These are phyloP conservation scores for Neofusicoccum umdonicola DNA, from an alignment of 2,329 filamentous ascomycete species.

Conservation along the genomic window DNA sequence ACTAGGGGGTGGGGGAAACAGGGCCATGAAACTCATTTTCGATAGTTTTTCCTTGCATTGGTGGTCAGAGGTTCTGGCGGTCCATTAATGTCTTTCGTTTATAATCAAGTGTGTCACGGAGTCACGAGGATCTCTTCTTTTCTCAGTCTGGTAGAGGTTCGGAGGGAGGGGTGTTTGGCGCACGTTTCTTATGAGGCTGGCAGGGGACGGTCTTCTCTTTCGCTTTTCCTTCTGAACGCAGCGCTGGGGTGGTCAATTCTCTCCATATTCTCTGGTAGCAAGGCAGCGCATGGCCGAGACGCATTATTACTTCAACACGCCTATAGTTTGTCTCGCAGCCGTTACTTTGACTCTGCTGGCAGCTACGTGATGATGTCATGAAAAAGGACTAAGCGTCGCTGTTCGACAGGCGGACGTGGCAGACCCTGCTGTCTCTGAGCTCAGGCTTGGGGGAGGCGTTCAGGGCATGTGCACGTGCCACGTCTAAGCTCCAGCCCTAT, in stretches of 20 bases:
- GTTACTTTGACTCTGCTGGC: too few species aligned
- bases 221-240: not conserved
- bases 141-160: not conserved
- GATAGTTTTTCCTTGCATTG: not conserved
- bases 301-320: not conserved
- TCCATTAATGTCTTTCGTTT: slow-evolving; percentile 17
- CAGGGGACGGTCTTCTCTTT: not conserved
- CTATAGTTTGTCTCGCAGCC: too few species aligned
- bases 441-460: not conserved
- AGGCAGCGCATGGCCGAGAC: not conserved
- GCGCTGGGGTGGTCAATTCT: not conserved
- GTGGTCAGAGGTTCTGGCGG: not conserved
- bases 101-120: slow-evolving; percentile 6
- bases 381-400: too few species aligned
- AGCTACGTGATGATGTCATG: too few species aligned
- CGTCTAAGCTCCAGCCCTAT: slow-evolving; percentile 7
- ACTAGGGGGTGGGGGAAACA: not conserved
- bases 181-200: not conserved
- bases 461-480: not conserved
- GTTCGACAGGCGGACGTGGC: too few species aligned
- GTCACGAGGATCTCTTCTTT: slow-evolving; percentile 2
- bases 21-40: slow-evolving; percentile 8
- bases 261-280: not conserved
- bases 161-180: slow-evolving; percentile 7
- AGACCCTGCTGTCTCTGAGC: not conserved